A percentile compares a stretch with the other conserved stretches of the same genome.
These are phyloP conservation scores for Quercus phellos DNA, from an alignment of 331 rosid species.

Conservation along the genomic window DNA sequence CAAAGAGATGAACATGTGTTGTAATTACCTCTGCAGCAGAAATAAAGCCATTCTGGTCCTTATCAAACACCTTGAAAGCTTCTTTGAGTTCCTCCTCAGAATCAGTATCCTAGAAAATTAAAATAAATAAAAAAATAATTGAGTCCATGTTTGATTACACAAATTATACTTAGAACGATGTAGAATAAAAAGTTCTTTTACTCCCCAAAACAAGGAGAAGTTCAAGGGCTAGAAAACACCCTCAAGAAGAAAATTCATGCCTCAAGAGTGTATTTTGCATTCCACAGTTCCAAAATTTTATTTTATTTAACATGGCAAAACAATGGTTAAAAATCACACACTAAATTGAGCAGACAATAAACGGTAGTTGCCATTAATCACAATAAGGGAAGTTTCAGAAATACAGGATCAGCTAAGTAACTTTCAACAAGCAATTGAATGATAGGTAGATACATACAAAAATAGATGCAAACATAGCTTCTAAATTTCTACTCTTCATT, in stretches of 20 bases:
- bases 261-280: not conserved
- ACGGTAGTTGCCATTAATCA: not conserved
- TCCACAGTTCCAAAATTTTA: not conserved
- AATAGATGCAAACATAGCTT: not conserved
- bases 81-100: conserved; percentile 5
- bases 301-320: not conserved
- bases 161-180: not conserved
- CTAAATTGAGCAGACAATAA: not conserved
- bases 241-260: not conserved
- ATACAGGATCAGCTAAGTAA: not conserved
- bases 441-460: not conserved
- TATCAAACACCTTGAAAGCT: conserved; percentile 4
- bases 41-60: not conserved
- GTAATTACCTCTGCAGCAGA: conserved; percentile 8
- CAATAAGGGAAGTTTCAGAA: not conserved
- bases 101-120: conserved; percentile 1
- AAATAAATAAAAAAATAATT: not conserved
- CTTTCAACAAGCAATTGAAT: not conserved
- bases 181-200: not conserved
- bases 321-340: not conserved
- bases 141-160: not conserved
- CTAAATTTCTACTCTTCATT: not conserved
- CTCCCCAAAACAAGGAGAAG: not conserved
- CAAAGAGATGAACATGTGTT: not conserved
- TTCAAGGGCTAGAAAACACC: not conserved